phyloP scores from a whole-genome alignment of 805 yeast genomes.

The Saturnispora galanensis region DNA sequence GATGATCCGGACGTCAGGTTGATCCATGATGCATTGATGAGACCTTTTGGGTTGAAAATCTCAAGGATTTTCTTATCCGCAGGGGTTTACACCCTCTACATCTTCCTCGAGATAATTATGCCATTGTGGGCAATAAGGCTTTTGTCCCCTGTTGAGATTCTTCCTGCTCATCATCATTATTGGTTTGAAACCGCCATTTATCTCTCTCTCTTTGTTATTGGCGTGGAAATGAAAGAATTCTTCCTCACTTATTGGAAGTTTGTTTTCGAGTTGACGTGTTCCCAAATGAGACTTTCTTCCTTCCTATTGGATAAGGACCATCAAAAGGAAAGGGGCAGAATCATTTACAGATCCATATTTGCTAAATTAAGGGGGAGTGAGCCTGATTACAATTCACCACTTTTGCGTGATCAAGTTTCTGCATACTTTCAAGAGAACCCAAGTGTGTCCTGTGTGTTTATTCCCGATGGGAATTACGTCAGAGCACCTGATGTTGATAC shows the following conservation, averaged over 20 bases:
- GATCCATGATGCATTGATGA: slow-evolving; percentile 76
- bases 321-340: slow-evolving; percentile 61
- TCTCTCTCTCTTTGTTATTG: slow-evolving; percentile 7
- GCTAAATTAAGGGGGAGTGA: slow-evolving; percentile 28
- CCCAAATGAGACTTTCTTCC: slow-evolving; percentile 64
- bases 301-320: slow-evolving; percentile 57
- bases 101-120: slow-evolving; percentile 64
- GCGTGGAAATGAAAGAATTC: slow-evolving; percentile 1
- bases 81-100: slow-evolving; percentile 62
- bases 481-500: slow-evolving; percentile 85
- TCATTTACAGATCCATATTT: slow-evolving; percentile 42
- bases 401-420: slow-evolving; percentile 36
- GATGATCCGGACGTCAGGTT: slow-evolving; percentile 87
- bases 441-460: slow-evolving; percentile 43
- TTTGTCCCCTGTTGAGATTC: slow-evolving; percentile 22
- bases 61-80: slow-evolving; percentile 66
- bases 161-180: slow-evolving; percentile 17
- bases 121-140: slow-evolving; percentile 43
- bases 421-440: slow-evolving; percentile 34
- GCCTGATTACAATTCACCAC: slow-evolving; percentile 48
- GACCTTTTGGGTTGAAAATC: slow-evolving; percentile 63
- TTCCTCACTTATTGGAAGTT: slow-evolving; percentile 39
- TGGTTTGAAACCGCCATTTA: slow-evolving; percentile 7
- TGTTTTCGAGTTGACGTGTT: slow-evolving; percentile 46
- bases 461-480: slow-evolving; percentile 72